Evolutionary conservation across 2,329 filamentous ascomycete genomes (phyloP).

Genomic region (Immersiporthe knoxdaviesiana): DNA sequence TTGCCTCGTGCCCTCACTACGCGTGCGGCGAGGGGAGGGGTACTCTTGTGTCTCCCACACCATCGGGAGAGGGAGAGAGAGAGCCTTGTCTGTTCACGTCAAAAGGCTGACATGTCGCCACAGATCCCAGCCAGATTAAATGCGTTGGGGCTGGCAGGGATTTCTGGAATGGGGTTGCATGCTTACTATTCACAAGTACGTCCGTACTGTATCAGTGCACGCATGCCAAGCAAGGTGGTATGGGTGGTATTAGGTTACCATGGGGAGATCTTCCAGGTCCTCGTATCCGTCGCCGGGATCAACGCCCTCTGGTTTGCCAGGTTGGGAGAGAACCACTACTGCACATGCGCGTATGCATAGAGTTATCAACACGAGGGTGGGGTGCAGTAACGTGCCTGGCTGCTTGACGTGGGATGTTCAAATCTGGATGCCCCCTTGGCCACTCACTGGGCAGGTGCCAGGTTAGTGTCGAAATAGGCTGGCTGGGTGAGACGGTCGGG

Average conservation of each 20-base stretch:
- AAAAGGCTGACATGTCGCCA: neutral
- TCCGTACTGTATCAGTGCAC: too few species aligned
- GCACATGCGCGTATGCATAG: too few species aligned
- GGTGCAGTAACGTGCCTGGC: neutral
- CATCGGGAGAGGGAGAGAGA: too few species aligned
- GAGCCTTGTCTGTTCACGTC: neutral
- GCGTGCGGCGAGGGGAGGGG: neutral
- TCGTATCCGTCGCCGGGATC: neutral
- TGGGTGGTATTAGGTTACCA: neutral
- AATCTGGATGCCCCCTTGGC: neutral
- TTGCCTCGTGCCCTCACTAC: neutral
- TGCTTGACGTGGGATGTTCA: too few species aligned
- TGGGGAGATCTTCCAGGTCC: neutral
- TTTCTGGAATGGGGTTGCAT: neutral
- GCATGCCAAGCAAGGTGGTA: neutral
- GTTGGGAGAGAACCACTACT: neutral
- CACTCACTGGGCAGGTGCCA: neutral
- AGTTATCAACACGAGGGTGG: conserved; percentile 1
- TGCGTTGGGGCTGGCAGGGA: neutral
- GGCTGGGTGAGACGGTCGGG: neutral
- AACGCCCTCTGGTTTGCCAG: neutral
- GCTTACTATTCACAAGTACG: neutral
- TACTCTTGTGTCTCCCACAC: neutral
- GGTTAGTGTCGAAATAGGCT: neutral
- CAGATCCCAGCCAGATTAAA: neutral